phyloP scores from a whole-genome alignment of 2,329 filamentous ascomycete genomes.

The Penicillium sp. region DNA sequence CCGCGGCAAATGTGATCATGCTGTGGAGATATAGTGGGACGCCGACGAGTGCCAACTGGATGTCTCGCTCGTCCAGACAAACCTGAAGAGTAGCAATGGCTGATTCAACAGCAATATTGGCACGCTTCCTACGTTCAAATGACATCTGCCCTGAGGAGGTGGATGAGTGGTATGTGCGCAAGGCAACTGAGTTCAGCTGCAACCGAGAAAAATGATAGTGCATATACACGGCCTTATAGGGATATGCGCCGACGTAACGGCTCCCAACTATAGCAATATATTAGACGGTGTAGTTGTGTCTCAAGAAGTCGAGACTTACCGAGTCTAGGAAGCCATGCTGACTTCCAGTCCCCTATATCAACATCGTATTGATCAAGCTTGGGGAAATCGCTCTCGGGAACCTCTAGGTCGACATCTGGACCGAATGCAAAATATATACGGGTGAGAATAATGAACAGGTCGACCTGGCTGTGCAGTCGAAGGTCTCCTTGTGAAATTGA shows the following conservation, averaged over 20 bases:
- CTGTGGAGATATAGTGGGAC: constrained; percentile 48
- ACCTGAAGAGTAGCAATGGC: constrained; percentile 44
- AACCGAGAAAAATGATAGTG: constrained; percentile 54
- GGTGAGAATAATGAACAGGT: constrained; percentile 45
- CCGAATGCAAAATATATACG: constrained; percentile 46
- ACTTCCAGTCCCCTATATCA: constrained; percentile 41
- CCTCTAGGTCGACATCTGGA: constrained; percentile 43
- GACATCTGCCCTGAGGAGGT: constrained; percentile 42
- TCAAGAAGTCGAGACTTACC: constrained; percentile 20
- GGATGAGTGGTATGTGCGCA: constrained; percentile 46
- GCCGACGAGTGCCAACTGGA: constrained; percentile 43
- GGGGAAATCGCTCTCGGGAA: constrained; percentile 41
- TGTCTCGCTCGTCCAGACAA: constrained; percentile 45
- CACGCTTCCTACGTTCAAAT: constrained; percentile 45
- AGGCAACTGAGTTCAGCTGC: constrained; percentile 51
- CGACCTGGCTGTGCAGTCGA: constrained; percentile 43
- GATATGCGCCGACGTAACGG: constrained; percentile 49
- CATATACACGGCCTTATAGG: constrained; percentile 50
- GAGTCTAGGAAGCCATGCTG: constrained; percentile 36
- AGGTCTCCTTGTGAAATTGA: constrained; percentile 35
- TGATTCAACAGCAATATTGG: constrained; percentile 44
- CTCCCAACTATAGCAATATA: constrained; percentile 39
- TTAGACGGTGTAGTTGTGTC: not conserved
- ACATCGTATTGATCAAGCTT: constrained; percentile 42
- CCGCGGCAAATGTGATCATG: constrained; percentile 49